These are phyloP conservation scores for Phytophthora pini DNA, from an alignment of 352 stramenopile genomes.

Conservation along the genomic window DNA sequence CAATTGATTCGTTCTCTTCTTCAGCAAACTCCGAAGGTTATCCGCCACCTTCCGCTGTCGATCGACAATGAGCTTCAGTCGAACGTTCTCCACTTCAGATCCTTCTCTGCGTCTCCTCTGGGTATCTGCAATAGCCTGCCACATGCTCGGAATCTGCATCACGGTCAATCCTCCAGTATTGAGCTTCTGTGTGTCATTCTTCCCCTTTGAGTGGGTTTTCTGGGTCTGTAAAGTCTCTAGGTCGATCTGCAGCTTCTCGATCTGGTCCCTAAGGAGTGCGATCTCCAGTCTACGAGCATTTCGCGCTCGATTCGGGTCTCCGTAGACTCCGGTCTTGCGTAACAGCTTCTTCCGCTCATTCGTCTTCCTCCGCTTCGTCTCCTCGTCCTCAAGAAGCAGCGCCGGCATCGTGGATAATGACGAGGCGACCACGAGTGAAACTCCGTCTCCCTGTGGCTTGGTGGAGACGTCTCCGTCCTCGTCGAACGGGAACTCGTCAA, in stretches of 20 bases:
- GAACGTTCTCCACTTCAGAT: conserved; percentile 39
- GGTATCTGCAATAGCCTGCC: conserved; percentile 26
- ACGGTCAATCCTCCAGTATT: neutral
- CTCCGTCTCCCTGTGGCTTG: neutral
- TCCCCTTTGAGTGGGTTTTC: neutral
- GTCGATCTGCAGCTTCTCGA: conserved; percentile 39
- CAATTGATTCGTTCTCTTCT: conserved; percentile 26
- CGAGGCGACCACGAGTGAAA: neutral
- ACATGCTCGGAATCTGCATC: conserved; percentile 26
- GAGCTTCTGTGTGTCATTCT: neutral
- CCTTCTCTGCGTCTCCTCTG: conserved; percentile 23
- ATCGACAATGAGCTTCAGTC: conserved; percentile 42
- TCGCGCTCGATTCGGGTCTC: conserved; percentile 41
- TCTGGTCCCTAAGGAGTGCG: conserved; percentile 38
- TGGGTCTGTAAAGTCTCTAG: conserved; percentile 28
- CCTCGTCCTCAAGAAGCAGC: conserved; percentile 1
- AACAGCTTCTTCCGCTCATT: conserved; percentile 33
- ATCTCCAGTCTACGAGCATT: conserved; percentile 46
- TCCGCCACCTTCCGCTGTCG: conserved; percentile 47
- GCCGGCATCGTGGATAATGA: conserved; percentile 2
- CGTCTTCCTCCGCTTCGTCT: conserved; percentile 4
- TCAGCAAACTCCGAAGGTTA: conserved; percentile 42
- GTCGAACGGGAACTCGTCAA: conserved; percentile 18
- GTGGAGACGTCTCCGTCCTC: neutral
- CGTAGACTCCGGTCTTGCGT: conserved; percentile 26